Evolutionary conservation across 176 grass and related monocot genomes (phyloP).

Genomic region (Oryza longistaminata): DNA sequence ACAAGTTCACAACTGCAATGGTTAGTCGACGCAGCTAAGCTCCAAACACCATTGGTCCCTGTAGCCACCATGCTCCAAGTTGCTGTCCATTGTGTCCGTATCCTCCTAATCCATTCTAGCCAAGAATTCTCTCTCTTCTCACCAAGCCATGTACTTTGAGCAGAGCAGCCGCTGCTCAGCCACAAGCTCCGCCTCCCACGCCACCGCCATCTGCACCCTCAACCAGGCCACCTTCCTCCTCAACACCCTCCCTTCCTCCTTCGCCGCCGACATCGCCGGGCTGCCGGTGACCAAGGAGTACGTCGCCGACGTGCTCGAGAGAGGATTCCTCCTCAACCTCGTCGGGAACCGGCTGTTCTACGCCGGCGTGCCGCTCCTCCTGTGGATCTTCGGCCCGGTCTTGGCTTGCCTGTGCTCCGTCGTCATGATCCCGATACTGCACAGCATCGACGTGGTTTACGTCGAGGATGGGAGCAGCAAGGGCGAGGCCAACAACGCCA

Average conservation of each 20-base stretch:
- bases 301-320: conserved; percentile 52
- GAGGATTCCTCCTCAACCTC: conserved; percentile 54
- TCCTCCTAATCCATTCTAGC: background rate
- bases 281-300: conserved; percentile 45
- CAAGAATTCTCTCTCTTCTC: background rate
- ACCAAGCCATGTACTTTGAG: background rate
- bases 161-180: background rate
- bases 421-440: conserved; percentile 48
- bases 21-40: background rate
- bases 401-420: conserved; percentile 57
- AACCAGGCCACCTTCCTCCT: conserved; percentile 75
- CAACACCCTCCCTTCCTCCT: conserved; percentile 44
- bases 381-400: conserved; percentile 80
- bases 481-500: background rate
- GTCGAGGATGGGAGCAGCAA: background rate
- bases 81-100: conserved; percentile 9
- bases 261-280: background rate
- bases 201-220: conserved; percentile 69
- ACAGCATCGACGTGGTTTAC: conserved; percentile 60
- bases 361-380: conserved; percentile 61
- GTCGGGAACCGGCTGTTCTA: conserved; percentile 70
- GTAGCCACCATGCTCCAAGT: background rate
- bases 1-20: background rate
- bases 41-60: background rate
- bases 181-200: conserved; percentile 52